These are phyloP conservation scores for Aquilaria sinensis DNA, from an alignment of 345 rosid species.

Conservation along the genomic window DNA sequence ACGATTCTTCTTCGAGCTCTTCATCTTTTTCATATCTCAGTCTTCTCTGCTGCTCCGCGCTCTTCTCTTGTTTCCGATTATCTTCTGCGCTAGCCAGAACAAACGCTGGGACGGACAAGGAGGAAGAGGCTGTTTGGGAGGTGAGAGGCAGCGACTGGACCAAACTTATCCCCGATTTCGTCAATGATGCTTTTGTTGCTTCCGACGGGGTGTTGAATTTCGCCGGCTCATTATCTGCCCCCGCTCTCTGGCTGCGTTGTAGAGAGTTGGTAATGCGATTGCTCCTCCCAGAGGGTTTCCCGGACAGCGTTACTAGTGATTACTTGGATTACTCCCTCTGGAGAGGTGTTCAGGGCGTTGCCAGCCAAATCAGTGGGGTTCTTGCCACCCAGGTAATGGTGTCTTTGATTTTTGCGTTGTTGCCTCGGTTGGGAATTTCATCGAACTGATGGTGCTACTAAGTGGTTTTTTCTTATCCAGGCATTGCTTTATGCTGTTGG, in stretches of 20 bases:
- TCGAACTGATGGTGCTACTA: constrained; percentile 11
- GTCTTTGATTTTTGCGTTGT: constrained; percentile 1
- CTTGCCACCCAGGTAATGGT: constrained; percentile 86
- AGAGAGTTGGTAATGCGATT: constrained; percentile 37
- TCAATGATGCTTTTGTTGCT: constrained; percentile 45
- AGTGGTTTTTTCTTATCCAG: constrained; percentile 24
- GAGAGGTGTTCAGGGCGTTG: constrained; percentile 93
- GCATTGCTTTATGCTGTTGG: constrained; percentile 97
- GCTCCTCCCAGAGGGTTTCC: constrained; percentile 91
- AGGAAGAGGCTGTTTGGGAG: constrained; percentile 50
- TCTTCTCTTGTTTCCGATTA: constrained; percentile 33
- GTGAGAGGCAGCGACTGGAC: constrained; percentile 67
- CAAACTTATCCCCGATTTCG: constrained; percentile 43
- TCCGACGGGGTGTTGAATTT: constrained; percentile 18
- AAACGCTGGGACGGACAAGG: constrained; percentile 12
- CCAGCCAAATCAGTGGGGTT: constrained; percentile 88
- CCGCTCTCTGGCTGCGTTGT: constrained; percentile 39
- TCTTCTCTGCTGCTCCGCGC: constrained; percentile 21
- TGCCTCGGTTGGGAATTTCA: constrained; percentile 14
- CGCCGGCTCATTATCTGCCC: constrained; percentile 24
- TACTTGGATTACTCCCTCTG: constrained; percentile 90
- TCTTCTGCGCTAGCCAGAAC: constrained; percentile 32
- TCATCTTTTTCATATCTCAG: constrained; percentile 4
- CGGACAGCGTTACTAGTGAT: constrained; percentile 77
- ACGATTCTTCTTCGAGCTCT: constrained; percentile 17